Base-by-base conservation (phyloP, 306 rosid genomes). In the Vicia faba region DNA sequence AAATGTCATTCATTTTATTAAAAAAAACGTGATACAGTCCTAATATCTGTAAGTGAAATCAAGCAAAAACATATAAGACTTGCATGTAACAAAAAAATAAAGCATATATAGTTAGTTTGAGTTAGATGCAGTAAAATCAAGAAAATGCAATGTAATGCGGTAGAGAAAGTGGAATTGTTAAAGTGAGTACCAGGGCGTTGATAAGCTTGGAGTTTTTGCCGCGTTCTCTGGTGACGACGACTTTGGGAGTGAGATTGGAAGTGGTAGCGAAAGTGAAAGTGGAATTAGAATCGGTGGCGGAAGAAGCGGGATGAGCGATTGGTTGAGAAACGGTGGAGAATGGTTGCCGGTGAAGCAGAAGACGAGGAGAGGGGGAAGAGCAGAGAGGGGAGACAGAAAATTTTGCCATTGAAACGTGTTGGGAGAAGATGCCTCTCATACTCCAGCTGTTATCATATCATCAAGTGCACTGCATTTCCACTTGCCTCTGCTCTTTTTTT, bases 171-270 rank as follows among this genome's bases (percentile, higher is more conserved):
- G 26, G 40, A 18, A 14, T 29, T 16, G 7, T 45, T 1, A 12
- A 64, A 44, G 55, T 16, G 28, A 49, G 68, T 33, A 95, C 99
- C 95, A 95, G 84, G 78, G 91, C 88, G 43, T 64, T 45, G 81
- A 95, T 83, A 59, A 95, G 97, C 85, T 95, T 95, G 75, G 78
- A 82, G 57, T 95, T 95, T 85, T 95, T 91, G 83, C 99, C 99
- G 5, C 87, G 97, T 82, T 95, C 97, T 82, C 99, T 88, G 66
- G 99, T 95, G 62, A 88, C 97, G 49, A 95, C 92, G 23, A 95
- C 99, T 64, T 78, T 78, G 5, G 84, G 95, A 1, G 68, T 11
- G 28, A 26, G 61, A 82, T 63, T 60, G 2, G 87, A 66, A 16
- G 80, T 6, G 2, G 77, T 39, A 9, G 68, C 73, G 6, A 19